Percentiles rank a stretch among this genome's conserved stretches.
Conservation (phyloP, 805 yeast genomes). For the Zygoascus flipseniorum region DNA sequence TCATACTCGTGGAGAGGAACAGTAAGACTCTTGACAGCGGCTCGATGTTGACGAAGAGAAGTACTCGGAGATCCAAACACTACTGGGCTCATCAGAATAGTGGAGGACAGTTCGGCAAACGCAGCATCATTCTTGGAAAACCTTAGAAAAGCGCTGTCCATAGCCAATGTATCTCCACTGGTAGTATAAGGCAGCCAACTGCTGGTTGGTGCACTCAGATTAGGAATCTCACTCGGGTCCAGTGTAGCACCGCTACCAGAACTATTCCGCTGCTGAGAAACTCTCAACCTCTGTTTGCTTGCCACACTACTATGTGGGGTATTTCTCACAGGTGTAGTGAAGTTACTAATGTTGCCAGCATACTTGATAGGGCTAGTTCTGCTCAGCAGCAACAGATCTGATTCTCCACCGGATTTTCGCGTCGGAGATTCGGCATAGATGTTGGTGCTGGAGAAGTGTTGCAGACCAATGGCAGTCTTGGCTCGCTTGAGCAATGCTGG, state of each 20-base stretch:
- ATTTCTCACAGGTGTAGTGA: not conserved
- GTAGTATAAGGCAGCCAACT: constrained; percentile 6
- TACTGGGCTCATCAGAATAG: not conserved
- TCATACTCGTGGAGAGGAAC: constrained; percentile 28
- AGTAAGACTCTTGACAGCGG: constrained; percentile 18
- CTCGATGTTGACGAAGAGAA: constrained; percentile 21
- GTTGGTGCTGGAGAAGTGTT: constrained; percentile 15
- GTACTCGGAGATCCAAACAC: not conserved
- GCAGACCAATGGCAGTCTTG: constrained; percentile 21
- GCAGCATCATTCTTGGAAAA: not conserved
- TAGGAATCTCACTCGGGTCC: constrained; percentile 12
- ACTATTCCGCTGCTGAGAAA: not conserved
- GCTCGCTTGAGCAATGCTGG: constrained; percentile 13
- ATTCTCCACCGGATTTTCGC: constrained; percentile 3
- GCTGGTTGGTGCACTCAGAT: constrained; percentile 8
- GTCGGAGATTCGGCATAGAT: constrained; percentile 12
- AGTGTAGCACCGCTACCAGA: not conserved
- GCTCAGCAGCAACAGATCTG: not conserved
- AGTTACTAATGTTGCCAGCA: not conserved
- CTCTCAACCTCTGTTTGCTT: not conserved
- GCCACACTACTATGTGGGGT: not conserved
- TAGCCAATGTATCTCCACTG: not conserved
- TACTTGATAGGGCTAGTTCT: not conserved
- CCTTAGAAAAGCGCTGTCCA: constrained; percentile 1
- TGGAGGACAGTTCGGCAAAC: not conserved